Evolutionary conservation across 805 yeast genomes (phyloP).

Genomic region (Schwanniomyces pseudopolymorphus): DNA sequence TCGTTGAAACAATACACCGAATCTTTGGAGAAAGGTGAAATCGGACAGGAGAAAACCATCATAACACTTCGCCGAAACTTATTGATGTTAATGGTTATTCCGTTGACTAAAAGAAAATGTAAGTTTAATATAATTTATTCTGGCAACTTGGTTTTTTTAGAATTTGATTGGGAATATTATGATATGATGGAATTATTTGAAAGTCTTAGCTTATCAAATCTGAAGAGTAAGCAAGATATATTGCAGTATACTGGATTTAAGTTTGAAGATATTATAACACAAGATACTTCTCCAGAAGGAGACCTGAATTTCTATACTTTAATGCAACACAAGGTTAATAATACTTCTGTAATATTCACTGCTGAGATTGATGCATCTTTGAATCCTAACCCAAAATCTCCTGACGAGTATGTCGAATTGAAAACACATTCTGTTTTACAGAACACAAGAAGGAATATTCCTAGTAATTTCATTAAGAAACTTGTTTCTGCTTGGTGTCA

Average conservation of each 20-base stretch:
- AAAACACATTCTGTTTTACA: conserved; percentile 17
- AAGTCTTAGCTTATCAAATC: not conserved
- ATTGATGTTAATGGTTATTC: conserved; percentile 17
- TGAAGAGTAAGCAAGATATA: conserved; percentile 1
- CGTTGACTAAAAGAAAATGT: conserved; percentile 12
- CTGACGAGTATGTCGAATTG: conserved; percentile 19
- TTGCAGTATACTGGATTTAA: conserved; percentile 21
- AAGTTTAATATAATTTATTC: conserved; percentile 18
- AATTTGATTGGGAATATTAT: conserved; percentile 17
- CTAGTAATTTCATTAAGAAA: conserved; percentile 6
- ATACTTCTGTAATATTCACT: conserved; percentile 13
- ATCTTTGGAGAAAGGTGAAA: not conserved
- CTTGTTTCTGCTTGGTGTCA: conserved; percentile 18
- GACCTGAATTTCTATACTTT: conserved; percentile 13
- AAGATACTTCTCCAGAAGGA: not conserved
- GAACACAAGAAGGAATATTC: not conserved
- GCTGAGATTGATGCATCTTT: conserved; percentile 25
- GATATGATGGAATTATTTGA: not conserved
- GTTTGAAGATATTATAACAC: conserved; percentile 19
- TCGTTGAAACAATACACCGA: conserved; percentile 10
- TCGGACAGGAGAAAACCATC: conserved; percentile 6
- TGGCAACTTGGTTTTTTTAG: conserved; percentile 15
- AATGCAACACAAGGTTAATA: conserved; percentile 9
- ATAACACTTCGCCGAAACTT: conserved; percentile 18
- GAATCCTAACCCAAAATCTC: conserved; percentile 1